Evolutionary conservation across 2,329 filamentous ascomycete genomes (phyloP).

Genomic region (Diaporthe sp.): DNA sequence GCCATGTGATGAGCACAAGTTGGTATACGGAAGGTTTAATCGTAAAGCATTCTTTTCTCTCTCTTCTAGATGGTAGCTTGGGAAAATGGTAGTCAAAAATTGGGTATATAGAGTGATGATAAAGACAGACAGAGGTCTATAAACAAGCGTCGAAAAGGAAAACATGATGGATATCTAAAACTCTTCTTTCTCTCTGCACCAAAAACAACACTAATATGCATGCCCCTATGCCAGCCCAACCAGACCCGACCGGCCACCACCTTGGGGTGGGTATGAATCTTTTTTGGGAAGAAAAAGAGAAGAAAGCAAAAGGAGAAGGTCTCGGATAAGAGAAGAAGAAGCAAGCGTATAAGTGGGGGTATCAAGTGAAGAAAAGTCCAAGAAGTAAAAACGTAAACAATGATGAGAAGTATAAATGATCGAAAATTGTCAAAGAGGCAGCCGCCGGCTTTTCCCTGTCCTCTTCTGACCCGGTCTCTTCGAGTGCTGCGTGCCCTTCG

Average conservation of each 20-base stretch:
- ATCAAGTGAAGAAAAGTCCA: conserved; percentile 34
- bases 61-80: conserved; percentile 2
- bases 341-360: conserved; percentile 25
- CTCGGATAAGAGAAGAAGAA: conserved; percentile 4
- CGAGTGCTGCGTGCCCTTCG: neutral
- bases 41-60: neutral
- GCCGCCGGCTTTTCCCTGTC: neutral
- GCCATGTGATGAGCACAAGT: neutral
- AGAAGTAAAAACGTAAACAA: conserved; percentile 12
- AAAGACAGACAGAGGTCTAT: conserved; percentile 36
- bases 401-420: neutral
- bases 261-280: conserved; percentile 34
- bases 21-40: neutral
- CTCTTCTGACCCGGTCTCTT: neutral
- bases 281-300: conserved; percentile 15
- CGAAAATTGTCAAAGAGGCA: neutral
- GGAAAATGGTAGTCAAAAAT: neutral
- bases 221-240: conserved; percentile 9
- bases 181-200: neutral
- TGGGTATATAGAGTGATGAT: conserved; percentile 33
- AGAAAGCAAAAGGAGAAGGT: neutral
- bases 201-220: neutral
- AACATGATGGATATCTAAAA: conserved; percentile 21
- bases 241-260: conserved; percentile 33
- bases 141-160: neutral